phyloP scores from a whole-genome alignment of 1,139 yeast species.

The Kurtzmaniella quercitrusa region DNA sequence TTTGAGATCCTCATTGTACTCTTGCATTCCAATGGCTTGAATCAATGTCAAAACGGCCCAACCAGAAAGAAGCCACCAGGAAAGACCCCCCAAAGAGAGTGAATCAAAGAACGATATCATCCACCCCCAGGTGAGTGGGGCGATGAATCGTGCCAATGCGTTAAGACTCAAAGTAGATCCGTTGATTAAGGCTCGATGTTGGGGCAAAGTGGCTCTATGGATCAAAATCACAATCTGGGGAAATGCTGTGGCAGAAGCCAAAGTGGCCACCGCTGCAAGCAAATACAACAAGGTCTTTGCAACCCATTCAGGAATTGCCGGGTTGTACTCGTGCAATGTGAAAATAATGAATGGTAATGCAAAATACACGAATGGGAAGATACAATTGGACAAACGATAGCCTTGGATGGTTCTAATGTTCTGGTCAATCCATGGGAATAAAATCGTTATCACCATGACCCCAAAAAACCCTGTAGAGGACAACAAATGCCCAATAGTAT shows the following conservation, averaged over 20 bases:
- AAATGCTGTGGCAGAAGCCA: constrained; percentile 30
- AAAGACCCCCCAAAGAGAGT: constrained; percentile 40
- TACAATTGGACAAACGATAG: constrained; percentile 33
- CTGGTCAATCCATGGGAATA: constrained; percentile 55
- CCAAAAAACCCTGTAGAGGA: constrained; percentile 58
- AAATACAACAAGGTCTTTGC: constrained; percentile 20
- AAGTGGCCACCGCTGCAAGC: constrained; percentile 24
- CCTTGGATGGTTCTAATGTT: constrained; percentile 42
- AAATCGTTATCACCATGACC: constrained; percentile 43
- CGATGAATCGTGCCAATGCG: constrained; percentile 54
- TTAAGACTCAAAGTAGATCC: constrained; percentile 46
- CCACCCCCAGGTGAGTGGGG: constrained; percentile 57
- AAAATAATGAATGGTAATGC: constrained; percentile 49
- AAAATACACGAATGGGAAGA: constrained; percentile 47
- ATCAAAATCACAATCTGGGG: constrained; percentile 42
- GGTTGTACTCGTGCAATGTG: constrained; percentile 29
- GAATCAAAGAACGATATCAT: constrained; percentile 47
- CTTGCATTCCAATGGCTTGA: constrained; percentile 32
- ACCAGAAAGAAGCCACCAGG: constrained; percentile 45
- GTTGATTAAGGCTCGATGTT: constrained; percentile 48
- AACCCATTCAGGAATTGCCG: constrained; percentile 19
- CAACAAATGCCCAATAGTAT: constrained; percentile 50
- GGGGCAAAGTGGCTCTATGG: constrained; percentile 45
- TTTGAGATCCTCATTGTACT: constrained; percentile 20
- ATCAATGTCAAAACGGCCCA: constrained; percentile 28